Percentiles rank a stretch among this genome's conserved stretches.
Evolutionary conservation across 164 flowering plant species (phyloP).

Genomic region (Aristolochia fimbriata): DNA sequence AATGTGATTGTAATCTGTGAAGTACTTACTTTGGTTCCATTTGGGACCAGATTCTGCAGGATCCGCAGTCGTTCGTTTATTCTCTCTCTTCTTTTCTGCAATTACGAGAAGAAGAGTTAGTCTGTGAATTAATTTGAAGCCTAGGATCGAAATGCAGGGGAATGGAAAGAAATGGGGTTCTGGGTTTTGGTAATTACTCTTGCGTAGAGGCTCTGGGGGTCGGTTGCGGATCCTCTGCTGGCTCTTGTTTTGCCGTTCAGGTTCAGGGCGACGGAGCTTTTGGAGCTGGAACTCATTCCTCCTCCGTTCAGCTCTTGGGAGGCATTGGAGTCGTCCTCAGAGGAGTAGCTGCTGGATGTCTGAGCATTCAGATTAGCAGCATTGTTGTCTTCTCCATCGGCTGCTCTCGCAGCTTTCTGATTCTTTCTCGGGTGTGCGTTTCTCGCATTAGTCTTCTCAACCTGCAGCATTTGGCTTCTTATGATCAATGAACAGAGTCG

Average conservation of each 20-base stretch:
- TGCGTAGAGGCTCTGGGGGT: slow-evolving; percentile 98
- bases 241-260: slow-evolving; percentile 57
- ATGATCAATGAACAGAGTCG: neutral
- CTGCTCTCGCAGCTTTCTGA: slow-evolving; percentile 15
- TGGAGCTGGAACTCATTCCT: slow-evolving; percentile 20
- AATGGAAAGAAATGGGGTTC: neutral
- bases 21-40: slow-evolving; percentile 90
- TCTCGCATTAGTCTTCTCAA: slow-evolving; percentile 31
- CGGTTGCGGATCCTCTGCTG: slow-evolving; percentile 67
- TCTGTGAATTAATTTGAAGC: neutral
- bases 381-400: slow-evolving; percentile 20
- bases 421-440: slow-evolving; percentile 39
- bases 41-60: slow-evolving; percentile 79
- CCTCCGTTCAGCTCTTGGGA: slow-evolving; percentile 36
- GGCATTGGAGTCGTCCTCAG: slow-evolving; percentile 56
- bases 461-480: slow-evolving; percentile 22
- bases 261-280: slow-evolving; percentile 18
- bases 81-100: slow-evolving; percentile 88
- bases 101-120: neutral
- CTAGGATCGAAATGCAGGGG: neutral
- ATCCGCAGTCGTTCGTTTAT: slow-evolving; percentile 76
- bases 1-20: neutral
- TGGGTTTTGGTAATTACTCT: slow-evolving; percentile 40
- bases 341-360: slow-evolving; percentile 42
- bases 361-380: slow-evolving; percentile 16